Percentiles rank a stretch among this genome's conserved stretches.
phyloP scores from a whole-genome alignment of 2,329 filamentous ascomycete genomes.

The Mollisia scopiformis region DNA sequence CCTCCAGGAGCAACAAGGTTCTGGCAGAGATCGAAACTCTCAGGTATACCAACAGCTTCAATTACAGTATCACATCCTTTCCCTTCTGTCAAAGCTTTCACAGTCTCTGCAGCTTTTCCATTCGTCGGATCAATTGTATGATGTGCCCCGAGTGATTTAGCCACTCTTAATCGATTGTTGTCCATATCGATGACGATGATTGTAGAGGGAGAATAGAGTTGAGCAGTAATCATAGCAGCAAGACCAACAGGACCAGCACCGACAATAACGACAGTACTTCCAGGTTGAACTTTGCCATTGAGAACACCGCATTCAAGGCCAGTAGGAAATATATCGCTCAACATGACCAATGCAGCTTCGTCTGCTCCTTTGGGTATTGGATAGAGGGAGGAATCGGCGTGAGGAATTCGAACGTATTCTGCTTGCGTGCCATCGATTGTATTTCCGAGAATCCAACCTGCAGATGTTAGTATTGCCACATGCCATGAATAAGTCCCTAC shows the following conservation, averaged over 20 bases:
- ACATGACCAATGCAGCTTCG: slow-evolving; percentile 71
- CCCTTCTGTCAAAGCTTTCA: slow-evolving; percentile 50
- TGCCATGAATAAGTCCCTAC: not conserved
- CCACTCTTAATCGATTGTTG: slow-evolving; percentile 47
- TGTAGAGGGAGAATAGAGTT: slow-evolving; percentile 54
- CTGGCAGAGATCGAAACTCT: slow-evolving; percentile 57
- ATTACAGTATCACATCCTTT: slow-evolving; percentile 60
- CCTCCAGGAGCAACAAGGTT: slow-evolving; percentile 55
- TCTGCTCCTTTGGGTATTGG: slow-evolving; percentile 77
- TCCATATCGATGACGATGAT: slow-evolving; percentile 57
- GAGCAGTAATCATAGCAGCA: slow-evolving; percentile 55
- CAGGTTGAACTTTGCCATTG: slow-evolving; percentile 54
- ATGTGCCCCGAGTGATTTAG: slow-evolving; percentile 51
- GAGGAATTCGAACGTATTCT: slow-evolving; percentile 82
- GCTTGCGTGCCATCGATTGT: slow-evolving; percentile 78
- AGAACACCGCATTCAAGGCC: slow-evolving; percentile 57
- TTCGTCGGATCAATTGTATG: slow-evolving; percentile 44
- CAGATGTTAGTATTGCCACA: not conserved
- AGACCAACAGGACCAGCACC: slow-evolving; percentile 60
- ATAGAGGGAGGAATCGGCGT: slow-evolving; percentile 80
- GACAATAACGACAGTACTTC: slow-evolving; percentile 54
- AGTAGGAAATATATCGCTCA: slow-evolving; percentile 60
- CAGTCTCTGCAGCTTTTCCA: slow-evolving; percentile 39
- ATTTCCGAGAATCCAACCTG: slow-evolving; percentile 56
- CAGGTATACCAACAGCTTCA: slow-evolving; percentile 58